Evolutionary conservation across 345 rosid genomes (phyloP), one percentile per base, ranked within the genome.

Genomic region (Pelargonium nanum): DNA sequence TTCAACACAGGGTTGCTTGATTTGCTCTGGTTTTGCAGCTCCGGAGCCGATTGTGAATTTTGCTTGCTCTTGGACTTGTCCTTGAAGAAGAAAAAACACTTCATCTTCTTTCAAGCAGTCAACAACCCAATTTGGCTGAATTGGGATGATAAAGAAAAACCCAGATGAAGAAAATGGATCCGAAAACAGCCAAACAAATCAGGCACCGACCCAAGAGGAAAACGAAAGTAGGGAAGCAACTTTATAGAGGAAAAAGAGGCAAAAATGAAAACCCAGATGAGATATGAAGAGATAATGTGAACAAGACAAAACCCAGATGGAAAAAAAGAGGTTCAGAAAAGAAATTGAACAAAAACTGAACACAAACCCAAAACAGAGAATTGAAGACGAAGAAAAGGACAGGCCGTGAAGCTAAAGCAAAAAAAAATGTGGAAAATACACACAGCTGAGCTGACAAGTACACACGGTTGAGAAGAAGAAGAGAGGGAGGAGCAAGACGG

Each of bases 21-120:
- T 58, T 50, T 48, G 32, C 52, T 65, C 40, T 22, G 56, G 32
- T 62, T 22, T 44, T 83, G 61, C 30, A 77, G 56, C 57, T 85
- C 83, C 23, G 93, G 90, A 60, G 87, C 81, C 62, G 95, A 82
- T 16, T 59, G 70, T 53, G 77, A 53, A 13, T 63, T 58, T 53
- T 73, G 74, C 74, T 76, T 71, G 70, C 22, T 19, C 74, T 64
- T 85, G 20, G 70, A 76, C 67, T 73, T 83, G 59, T 65, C 69
- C 65, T 78, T 86, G 76, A 83, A 81, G 15, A 67, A 32, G 52
- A 16, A 32, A 26, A 72, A 82, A 51, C 86, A 79, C 65, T 59
- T 77, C 86, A 82, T 81, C 62, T n/a, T 60, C 13, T 15, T 32
- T 24, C 13, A 17, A n/a, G n/a, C n/a, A n/a, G n/a, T n/a, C n/a